phyloP scores from a whole-genome alignment of 169 alveolate genomes.

The Eimeria falciformis region DNA sequence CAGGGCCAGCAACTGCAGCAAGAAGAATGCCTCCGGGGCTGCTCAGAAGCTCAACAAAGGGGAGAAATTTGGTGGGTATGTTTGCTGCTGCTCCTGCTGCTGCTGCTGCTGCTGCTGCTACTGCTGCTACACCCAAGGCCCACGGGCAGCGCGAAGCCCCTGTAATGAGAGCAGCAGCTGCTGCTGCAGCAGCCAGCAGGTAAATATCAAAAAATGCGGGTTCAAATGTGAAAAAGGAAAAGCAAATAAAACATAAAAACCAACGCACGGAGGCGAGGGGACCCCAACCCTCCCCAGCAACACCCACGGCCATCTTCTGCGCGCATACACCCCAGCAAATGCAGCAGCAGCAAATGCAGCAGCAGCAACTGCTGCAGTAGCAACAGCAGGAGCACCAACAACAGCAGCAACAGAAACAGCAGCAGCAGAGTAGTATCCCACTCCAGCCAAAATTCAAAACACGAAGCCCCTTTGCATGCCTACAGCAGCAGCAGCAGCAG shows the following conservation, averaged over 20 bases:
- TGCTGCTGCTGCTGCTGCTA: neutral
- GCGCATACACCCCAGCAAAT: neutral
- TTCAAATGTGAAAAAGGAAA: too few relatives aligned
- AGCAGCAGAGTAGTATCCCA: neutral
- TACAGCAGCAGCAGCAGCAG: too few relatives aligned
- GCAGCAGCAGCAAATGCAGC: neutral
- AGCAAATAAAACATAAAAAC: neutral
- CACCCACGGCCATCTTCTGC: neutral
- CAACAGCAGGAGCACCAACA: neutral
- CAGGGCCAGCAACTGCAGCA: neutral
- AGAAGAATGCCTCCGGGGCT: neutral
- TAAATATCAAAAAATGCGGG: neutral
- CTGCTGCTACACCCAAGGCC: neutral
- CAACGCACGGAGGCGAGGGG: neutral
- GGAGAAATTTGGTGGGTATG: neutral
- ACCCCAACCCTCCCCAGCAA: neutral
- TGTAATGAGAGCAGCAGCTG: neutral
- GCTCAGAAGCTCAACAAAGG: neutral
- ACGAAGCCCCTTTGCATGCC: too few relatives aligned
- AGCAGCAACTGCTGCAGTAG: slow-evolving; percentile 5
- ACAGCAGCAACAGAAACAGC: slow-evolving; percentile 20
- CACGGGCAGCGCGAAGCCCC: neutral
- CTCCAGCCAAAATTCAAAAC: too few relatives aligned
- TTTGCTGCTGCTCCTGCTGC: neutral
- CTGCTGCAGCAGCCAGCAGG: neutral